Conservation (phyloP, 192 early-diverging fungal species). For the Coemansia sp. region DNA sequence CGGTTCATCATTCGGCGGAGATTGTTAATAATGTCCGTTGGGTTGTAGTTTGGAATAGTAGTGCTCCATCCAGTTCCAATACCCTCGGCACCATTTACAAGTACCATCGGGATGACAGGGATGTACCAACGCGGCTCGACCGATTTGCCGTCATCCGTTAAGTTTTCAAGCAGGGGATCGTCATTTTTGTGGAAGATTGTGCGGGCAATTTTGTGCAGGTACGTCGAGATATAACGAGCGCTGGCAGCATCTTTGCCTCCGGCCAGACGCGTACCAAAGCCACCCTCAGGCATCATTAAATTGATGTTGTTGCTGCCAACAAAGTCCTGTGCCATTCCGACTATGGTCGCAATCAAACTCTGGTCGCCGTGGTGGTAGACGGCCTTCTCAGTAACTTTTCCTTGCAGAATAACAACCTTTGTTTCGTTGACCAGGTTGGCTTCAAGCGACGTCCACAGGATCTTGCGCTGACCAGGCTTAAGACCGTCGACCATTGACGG, state of each 20-base stretch:
- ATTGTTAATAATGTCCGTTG: conserved; percentile 84
- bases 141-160: conserved; percentile 83
- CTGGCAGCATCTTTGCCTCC: conserved; percentile 95
- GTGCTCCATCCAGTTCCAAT: conserved; percentile 94
- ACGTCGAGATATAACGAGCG: conserved; percentile 95
- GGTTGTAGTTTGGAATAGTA: conserved; percentile 82
- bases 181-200: conserved; percentile 77
- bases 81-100: conserved; percentile 91
- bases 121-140: conserved; percentile 97
- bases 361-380: conserved; percentile 96
- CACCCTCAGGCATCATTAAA: conserved; percentile 77
- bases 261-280: conserved; percentile 87
- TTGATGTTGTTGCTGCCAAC: conserved; percentile 95
- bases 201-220: conserved; percentile 68
- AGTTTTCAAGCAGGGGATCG: conserved; percentile 76
- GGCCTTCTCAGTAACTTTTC: conserved; percentile 84
- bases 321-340: conserved; percentile 92
- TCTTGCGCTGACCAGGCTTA: conserved; percentile 97
- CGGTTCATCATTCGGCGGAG: conserved; percentile 74
- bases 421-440: conserved; percentile 77
- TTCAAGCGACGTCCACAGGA: conserved; percentile 83
- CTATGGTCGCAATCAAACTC: conserved; percentile 79
- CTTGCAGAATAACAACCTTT: conserved; percentile 85
- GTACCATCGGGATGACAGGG: conserved; percentile 89
- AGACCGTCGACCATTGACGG: conserved; percentile 92